Base-by-base conservation (phyloP, 2,329 filamentous ascomycete species). In the Aspergillus ochraceus region DNA sequence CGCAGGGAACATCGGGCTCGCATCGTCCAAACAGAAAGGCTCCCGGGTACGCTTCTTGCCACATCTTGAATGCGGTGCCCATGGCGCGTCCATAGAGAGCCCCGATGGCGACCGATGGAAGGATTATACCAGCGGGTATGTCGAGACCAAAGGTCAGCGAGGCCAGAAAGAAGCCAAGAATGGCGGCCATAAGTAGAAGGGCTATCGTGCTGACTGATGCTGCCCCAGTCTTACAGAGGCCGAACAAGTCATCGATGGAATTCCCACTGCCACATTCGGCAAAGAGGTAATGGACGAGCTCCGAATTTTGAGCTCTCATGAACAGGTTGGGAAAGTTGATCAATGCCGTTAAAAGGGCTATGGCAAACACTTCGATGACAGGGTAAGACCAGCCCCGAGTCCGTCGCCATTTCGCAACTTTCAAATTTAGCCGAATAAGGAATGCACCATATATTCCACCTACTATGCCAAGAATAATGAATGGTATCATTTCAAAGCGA, bases 251-350 rank as follows among this genome's bases (percentile, higher is more conserved):
- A 67, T 96, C 91, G 20, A 88, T 83, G 20, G 92, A 84, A 64
- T 89, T 86, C 4, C 60, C 64, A 19, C 47, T 59, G 29, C 88
- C 88, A 75, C 95, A 99, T 77, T 99, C 94, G 9, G 92, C 87
- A 73, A 99, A 98, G 29, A 99, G 86, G 59, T 89, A 90, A 62
- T 93, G 93, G 17, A 98, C 93, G 2, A 99, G 86, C 74, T 97
- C 92, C 0, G 92, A 93, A 22, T 90, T 87, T 73, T 98, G 94
- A 3, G 92, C 90, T 66, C 95, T 90, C 89, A 98, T 96, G 76
- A 97, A 98, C 58, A 92, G 89, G 77, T 97, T 96, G 11, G 95
- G 95, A 69, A 92, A 99, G 80, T 97, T 97, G 76, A 98, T 86
- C 49, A 98, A 74, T 1, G 94, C 92, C 1, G 93, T 97, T 22